Evolutionary conservation across 169 alveolate species (phyloP), one percentile per base, ranked within the genome.

Genomic region (Ichthyophthirius multifiliis): DNA sequence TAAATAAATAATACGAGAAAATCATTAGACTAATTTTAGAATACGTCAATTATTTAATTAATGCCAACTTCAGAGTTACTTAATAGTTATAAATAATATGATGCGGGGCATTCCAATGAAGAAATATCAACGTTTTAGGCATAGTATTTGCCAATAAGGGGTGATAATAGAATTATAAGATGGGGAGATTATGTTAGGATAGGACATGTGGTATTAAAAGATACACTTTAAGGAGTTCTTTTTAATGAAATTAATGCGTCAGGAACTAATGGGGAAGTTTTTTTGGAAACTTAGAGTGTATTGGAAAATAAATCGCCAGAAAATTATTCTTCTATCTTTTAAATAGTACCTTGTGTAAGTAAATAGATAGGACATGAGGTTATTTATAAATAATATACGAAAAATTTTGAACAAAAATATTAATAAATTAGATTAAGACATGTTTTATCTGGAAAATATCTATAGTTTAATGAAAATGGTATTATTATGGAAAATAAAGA

Each of bases 181-280:
- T 67, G 77, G 77, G 77, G 77, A 37, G 77, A 67, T 41, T 67
- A 37, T 39, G 77, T 67, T 0, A 67, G 77, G 23, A 39, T 67
- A 34, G 13, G 35, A 31, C 77, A 67, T 20, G 41, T 67, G 3
- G 35, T 67, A 27, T 9, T 27, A 27, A 55, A 55, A 55, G 71
- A 55, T 55, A 55, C 23, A 55, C 23, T 27, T 27, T 55, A 34
- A 18, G 71, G 71, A 4, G 71, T 55, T 16, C 18, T 55, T 10
- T 55, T 55, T 55, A 27, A 18, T 20, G 71, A 55, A 55, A 55
- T 27, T 55, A 55, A 55, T 27, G 71, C 31, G 23, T 55, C 71
- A 20, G 71, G 71, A 3, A 55, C 71, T 15, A 20, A 39, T 7
- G 3, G 31, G 31, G 71, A 55, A 5, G 31, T 55, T 2, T 27